A percentile compares a stretch with the other conserved stretches of the same genome.
Evolutionary conservation across 140 eudicot species (phyloP).

Genomic region (Oenanthe javanica): DNA sequence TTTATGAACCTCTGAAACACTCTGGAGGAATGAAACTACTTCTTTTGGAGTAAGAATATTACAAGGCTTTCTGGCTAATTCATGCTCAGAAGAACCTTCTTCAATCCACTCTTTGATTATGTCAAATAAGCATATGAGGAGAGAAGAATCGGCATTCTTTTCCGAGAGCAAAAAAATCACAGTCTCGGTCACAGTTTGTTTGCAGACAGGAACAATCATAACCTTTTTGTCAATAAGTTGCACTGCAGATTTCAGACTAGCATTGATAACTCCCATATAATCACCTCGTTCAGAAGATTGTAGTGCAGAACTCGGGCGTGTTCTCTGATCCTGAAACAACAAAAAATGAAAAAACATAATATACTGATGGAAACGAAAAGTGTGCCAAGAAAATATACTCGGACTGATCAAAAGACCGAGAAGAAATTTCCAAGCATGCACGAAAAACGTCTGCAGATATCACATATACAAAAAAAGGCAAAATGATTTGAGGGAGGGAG

Average conservation of each 20-base stretch:
- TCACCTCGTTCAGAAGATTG: slow-evolving; percentile 91
- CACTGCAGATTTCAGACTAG: slow-evolving; percentile 66
- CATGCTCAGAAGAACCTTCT: slow-evolving; percentile 54
- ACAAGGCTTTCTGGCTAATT: slow-evolving; percentile 38
- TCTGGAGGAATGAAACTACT: slow-evolving; percentile 78
- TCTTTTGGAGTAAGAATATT: slow-evolving; percentile 71
- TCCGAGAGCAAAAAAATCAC: slow-evolving; percentile 72
- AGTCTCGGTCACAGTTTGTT: slow-evolving; percentile 62
- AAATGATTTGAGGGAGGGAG: background rate
- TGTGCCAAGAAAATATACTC: background rate
- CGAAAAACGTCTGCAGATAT: background rate
- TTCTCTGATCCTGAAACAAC: slow-evolving; percentile 54
- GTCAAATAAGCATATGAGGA: slow-evolving; percentile 79
- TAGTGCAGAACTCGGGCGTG: slow-evolving; percentile 76
- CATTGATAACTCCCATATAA: slow-evolving; percentile 69
- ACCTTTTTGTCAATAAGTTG: slow-evolving; percentile 70
- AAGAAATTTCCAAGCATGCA: background rate
- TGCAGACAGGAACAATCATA: slow-evolving; percentile 69
- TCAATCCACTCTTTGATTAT: slow-evolving; percentile 89
- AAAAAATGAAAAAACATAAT: background rate
- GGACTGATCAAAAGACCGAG: background rate
- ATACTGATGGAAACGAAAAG: background rate
- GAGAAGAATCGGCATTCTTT: slow-evolving; percentile 82
- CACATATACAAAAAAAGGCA: background rate
- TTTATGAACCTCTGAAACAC: slow-evolving; percentile 91